Evolutionary conservation across 2,329 filamentous ascomycete genomes (phyloP).

Genomic region (Pestalotiopsis sp.): DNA sequence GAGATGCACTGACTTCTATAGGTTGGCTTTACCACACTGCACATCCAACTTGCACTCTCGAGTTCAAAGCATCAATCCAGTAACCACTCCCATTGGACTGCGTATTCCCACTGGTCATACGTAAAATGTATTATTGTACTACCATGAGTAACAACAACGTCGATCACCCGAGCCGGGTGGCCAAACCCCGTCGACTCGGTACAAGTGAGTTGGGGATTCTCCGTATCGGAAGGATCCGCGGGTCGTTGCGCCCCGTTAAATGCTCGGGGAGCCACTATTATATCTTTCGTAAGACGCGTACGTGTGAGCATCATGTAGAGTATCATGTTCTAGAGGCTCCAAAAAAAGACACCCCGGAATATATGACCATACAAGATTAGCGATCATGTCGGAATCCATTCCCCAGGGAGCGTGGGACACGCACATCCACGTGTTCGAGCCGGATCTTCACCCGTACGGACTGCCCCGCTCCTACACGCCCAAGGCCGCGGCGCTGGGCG

Average conservation of each 20-base stretch:
- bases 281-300: background rate
- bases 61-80: too few relatives aligned
- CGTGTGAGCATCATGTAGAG: background rate
- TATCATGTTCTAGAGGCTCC: background rate
- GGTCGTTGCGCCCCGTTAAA: background rate
- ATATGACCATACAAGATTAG: background rate
- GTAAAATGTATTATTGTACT: background rate
- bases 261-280: background rate
- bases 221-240: background rate
- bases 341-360: too few relatives aligned
- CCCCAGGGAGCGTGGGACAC: conserved; percentile 1
- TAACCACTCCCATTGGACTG: background rate
- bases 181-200: background rate
- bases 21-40: too few relatives aligned
- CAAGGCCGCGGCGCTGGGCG: background rate
- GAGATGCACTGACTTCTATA: too few relatives aligned
- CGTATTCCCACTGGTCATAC: background rate
- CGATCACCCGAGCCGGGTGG: background rate
- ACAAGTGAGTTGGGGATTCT: background rate
- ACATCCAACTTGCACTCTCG: too few relatives aligned
- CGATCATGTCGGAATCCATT: background rate
- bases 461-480: conserved; percentile 4
- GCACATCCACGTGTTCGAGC: conserved; percentile 3
- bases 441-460: background rate
- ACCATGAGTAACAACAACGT: background rate